Evolutionary conservation across 371 early-diverging fungal species (phyloP).

Genomic region (Zopfochytrium polystomum): DNA sequence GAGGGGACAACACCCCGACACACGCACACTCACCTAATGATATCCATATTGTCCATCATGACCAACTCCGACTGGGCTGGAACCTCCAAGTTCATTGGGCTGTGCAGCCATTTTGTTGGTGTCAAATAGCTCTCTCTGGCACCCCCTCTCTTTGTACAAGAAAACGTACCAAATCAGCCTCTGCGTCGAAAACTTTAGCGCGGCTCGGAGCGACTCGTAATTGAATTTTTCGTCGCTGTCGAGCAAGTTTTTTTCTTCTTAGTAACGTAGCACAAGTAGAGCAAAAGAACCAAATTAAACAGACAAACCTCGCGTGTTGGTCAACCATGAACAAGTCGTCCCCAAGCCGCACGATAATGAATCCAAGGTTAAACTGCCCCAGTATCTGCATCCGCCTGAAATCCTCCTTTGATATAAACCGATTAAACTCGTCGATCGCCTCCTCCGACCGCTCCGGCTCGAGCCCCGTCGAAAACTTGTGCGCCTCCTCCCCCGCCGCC

Average conservation of each 20-base stretch:
- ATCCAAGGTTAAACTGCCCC: conserved; percentile 98
- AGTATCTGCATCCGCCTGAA: conserved; percentile 81
- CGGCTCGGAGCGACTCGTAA: conserved; percentile 68
- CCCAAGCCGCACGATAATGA: conserved; percentile 77
- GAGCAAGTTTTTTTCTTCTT: background rate
- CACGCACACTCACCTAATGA: conserved; percentile 56
- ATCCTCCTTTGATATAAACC: conserved; percentile 73
- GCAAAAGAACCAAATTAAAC: background rate
- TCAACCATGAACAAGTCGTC: conserved; percentile 90
- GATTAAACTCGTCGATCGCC: conserved; percentile 42
- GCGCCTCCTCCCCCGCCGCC: too few relatives aligned
- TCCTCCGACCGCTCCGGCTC: conserved; percentile 13
- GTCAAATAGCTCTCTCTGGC: background rate
- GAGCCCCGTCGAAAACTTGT: conserved; percentile 19
- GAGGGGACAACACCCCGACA: background rate
- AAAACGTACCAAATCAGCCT: conserved; percentile 48
- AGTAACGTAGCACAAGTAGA: too few relatives aligned
- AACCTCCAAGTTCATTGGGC: conserved; percentile 63
- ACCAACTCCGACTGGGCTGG: conserved; percentile 76
- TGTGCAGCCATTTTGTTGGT: conserved; percentile 12
- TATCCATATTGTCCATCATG: conserved; percentile 70
- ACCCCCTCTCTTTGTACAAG: background rate
- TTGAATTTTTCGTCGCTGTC: conserved; percentile 95
- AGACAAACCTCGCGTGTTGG: conserved; percentile 82
- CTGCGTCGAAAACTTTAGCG: conserved; percentile 55